Percentiles rank a stretch among this genome's conserved stretches.
Conservation (phyloP, 495 filamentous ascomycete species). For the Penicillium lividum region DNA sequence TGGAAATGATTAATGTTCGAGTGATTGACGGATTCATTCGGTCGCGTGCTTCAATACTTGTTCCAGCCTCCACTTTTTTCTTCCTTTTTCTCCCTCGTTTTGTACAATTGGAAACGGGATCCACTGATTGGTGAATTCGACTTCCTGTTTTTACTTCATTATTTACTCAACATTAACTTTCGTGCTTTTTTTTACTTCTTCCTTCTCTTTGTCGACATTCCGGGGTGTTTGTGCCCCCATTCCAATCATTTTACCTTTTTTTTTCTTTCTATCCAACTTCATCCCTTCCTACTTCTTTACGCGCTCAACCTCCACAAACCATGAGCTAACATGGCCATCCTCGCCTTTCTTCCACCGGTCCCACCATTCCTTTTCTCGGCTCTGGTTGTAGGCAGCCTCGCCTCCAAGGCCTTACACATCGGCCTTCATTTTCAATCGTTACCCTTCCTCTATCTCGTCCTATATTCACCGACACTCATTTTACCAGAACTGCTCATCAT, state of each 20-base stretch:
- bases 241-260: constrained; percentile 13
- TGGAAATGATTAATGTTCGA: background rate
- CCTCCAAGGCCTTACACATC: constrained; percentile 39
- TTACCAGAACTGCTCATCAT: constrained; percentile 40
- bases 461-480: constrained; percentile 40
- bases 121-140: background rate
- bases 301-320: background rate
- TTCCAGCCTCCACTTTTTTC: constrained; percentile 2
- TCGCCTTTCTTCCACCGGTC: constrained; percentile 27
- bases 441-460: constrained; percentile 38
- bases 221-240: constrained; percentile 15
- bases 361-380: constrained; percentile 38
- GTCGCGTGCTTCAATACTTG: constrained; percentile 9
- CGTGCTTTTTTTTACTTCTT: background rate
- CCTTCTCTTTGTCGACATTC: constrained; percentile 5
- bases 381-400: constrained; percentile 36
- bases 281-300: background rate
- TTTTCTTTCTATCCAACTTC: constrained; percentile 9
- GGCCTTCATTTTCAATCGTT: constrained; percentile 37
- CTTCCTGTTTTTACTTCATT: background rate
- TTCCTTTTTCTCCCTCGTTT: background rate
- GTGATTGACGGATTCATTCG: background rate
- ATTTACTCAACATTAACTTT: background rate
- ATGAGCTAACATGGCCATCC: constrained; percentile 31
- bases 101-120: background rate